These are phyloP conservation scores for Ascochyta pisi DNA, from an alignment of 2,329 filamentous ascomycete species.

Conservation along the genomic window DNA sequence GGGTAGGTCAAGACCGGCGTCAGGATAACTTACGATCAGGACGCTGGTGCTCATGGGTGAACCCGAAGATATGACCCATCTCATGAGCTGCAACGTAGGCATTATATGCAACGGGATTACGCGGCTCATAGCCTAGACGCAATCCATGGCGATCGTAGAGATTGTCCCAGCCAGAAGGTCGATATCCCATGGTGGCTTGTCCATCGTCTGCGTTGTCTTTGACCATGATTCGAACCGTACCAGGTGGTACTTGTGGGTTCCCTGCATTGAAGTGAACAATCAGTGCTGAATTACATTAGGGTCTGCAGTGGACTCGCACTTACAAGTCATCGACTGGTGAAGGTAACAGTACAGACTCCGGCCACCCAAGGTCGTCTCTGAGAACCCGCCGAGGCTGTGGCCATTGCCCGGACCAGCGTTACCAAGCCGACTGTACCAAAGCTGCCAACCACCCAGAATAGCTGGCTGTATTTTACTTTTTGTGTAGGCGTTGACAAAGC, in stretches of 20 bases:
- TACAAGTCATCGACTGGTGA: too few relatives aligned
- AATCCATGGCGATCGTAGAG: neutral
- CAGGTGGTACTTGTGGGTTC: neutral
- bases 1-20: neutral
- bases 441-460: neutral
- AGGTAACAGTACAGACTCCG: neutral
- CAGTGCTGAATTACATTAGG: neutral
- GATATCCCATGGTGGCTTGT: neutral
- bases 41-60: slow-evolving; percentile 13
- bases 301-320: too few relatives aligned
- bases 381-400: slow-evolving; percentile 7
- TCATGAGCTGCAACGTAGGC: slow-evolving; percentile 9
- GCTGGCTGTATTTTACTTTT: neutral
- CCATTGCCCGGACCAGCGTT: neutral
- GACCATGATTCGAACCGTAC: neutral
- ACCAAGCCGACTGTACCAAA: slow-evolving; percentile 1
- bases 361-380: neutral
- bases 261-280: neutral
- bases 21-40: slow-evolving; percentile 2
- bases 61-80: slow-evolving; percentile 12
- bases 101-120: neutral
- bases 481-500: neutral
- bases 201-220: neutral
- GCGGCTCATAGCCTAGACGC: neutral
- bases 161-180: neutral